A percentile compares a stretch with the other conserved stretches of the same genome.
Conservation (phyloP, 345 rosid genomes). For the Pseudoturritis turrita region DNA sequence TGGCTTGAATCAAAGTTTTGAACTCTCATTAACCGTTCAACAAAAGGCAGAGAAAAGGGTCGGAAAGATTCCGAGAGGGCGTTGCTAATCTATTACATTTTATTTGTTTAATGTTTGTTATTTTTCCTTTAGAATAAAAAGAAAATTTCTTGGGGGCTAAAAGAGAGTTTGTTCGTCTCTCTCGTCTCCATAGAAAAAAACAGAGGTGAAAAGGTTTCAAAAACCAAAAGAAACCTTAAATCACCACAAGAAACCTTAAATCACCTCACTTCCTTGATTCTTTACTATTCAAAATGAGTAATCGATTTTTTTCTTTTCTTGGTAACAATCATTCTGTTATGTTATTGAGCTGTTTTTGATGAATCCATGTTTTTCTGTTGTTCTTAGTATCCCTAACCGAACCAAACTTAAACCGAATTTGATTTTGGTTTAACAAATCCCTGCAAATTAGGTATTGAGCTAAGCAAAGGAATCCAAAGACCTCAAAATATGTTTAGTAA, state of each 20-base stretch:
- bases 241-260: constrained; percentile 13
- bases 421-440: background rate
- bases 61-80: constrained; percentile 9
- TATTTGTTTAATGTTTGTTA: constrained; percentile 23
- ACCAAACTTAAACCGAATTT: background rate
- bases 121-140: constrained; percentile 18
- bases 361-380: background rate
- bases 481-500: constrained; percentile 1
- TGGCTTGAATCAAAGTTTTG: constrained; percentile 44
- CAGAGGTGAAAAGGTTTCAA: constrained; percentile 25
- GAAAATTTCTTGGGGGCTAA: background rate
- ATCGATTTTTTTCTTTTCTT: background rate
- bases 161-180: constrained; percentile 17
- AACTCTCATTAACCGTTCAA: constrained; percentile 15
- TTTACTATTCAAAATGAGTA: constrained; percentile 25
- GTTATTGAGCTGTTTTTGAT: background rate
- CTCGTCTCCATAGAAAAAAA: constrained; percentile 23
- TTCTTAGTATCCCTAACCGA: background rate
- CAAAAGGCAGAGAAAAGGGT: constrained; percentile 14
- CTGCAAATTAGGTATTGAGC: background rate
- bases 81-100: constrained; percentile 28
- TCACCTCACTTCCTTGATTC: constrained; percentile 24
- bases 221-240: constrained; percentile 16
- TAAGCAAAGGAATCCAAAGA: background rate
- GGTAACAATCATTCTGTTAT: background rate